Conservation (phyloP, 2,329 filamentous ascomycete genomes). For the Pseudopithomyces chartarum region DNA sequence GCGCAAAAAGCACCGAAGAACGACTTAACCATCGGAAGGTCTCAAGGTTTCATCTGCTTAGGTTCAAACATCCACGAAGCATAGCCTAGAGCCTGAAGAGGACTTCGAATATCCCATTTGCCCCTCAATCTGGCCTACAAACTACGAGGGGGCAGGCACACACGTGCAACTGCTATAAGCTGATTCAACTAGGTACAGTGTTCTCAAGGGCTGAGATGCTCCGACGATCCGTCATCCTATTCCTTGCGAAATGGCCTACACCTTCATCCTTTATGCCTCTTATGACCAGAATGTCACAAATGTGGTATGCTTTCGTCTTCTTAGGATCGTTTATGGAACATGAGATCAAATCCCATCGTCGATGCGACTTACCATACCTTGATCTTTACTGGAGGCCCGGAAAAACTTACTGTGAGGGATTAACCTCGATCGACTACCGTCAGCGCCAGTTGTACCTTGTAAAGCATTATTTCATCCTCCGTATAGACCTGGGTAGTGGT, state of each 20-base stretch:
- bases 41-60: slow-evolving; percentile 5
- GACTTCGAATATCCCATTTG: slow-evolving; percentile 6
- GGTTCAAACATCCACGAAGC: slow-evolving; percentile 5
- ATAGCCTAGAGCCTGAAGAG: slow-evolving; percentile 5
- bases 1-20: slow-evolving; percentile 6
- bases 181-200: slow-evolving; percentile 6
- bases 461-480: slow-evolving; percentile 7
- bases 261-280: slow-evolving; percentile 5
- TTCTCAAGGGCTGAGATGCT: slow-evolving; percentile 6
- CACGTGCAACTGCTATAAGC: slow-evolving; percentile 6
- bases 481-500: slow-evolving; percentile 7
- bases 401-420: slow-evolving; percentile 6
- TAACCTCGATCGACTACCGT: slow-evolving; percentile 7
- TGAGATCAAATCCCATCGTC: slow-evolving; percentile 6
- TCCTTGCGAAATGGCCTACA: slow-evolving; percentile 7
- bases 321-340: slow-evolving; percentile 4
- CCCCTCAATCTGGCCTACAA: slow-evolving; percentile 6
- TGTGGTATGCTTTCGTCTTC: slow-evolving; percentile 6
- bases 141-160: slow-evolving; percentile 4
- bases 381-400: slow-evolving; percentile 6
- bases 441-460: slow-evolving; percentile 6
- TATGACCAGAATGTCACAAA: slow-evolving; percentile 3
- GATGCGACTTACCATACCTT: slow-evolving; percentile 6
- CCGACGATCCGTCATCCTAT: slow-evolving; percentile 6
- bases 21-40: slow-evolving; percentile 5